These are phyloP conservation scores for Candida sonorensis DNA, from an alignment of 805 yeast genomes.

Conservation along the genomic window DNA sequence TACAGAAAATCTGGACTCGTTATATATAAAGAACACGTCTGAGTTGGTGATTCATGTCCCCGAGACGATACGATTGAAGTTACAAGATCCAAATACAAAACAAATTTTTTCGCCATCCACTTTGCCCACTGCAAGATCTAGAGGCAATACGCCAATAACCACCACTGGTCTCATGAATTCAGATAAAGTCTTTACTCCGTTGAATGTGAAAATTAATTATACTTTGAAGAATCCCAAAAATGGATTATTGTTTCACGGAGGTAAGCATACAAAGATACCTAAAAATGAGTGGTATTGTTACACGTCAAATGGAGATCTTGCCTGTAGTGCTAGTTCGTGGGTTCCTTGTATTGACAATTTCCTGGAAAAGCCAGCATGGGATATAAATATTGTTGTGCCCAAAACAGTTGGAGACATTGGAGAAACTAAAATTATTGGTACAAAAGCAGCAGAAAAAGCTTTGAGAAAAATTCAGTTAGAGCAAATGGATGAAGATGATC, in stretches of 20 bases:
- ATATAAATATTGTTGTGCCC: slow-evolving; percentile 78
- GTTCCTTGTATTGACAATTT: slow-evolving; percentile 90
- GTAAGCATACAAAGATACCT: slow-evolving; percentile 39
- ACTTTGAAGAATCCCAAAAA: slow-evolving; percentile 55
- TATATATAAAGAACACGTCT: slow-evolving; percentile 41
- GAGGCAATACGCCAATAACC: slow-evolving; percentile 28
- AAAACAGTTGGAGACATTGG: slow-evolving; percentile 70
- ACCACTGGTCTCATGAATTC: slow-evolving; percentile 26
- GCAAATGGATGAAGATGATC: slow-evolving; percentile 31
- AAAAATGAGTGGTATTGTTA: slow-evolving; percentile 71
- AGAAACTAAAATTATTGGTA: slow-evolving; percentile 35
- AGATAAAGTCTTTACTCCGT: slow-evolving; percentile 61
- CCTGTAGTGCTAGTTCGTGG: slow-evolving; percentile 91
- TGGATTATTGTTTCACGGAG: slow-evolving; percentile 73
- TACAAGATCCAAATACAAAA: slow-evolving; percentile 42
- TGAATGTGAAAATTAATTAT: slow-evolving; percentile 65
- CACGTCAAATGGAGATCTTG: slow-evolving; percentile 72
- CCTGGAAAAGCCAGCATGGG: slow-evolving; percentile 90
- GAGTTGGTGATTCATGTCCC: slow-evolving; percentile 63
- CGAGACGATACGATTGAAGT: slow-evolving; percentile 52
- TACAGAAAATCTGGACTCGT: slow-evolving; percentile 21
- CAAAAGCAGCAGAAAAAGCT: slow-evolving; percentile 28
- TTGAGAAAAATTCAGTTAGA: slow-evolving; percentile 20
- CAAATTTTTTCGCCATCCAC: slow-evolving; percentile 26
- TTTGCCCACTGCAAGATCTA: slow-evolving; percentile 26